A percentile compares a stretch with the other conserved stretches of the same genome.
Evolutionary conservation across 371 early-diverging fungal species (phyloP).

Genomic region (Mucor plumbeus): DNA sequence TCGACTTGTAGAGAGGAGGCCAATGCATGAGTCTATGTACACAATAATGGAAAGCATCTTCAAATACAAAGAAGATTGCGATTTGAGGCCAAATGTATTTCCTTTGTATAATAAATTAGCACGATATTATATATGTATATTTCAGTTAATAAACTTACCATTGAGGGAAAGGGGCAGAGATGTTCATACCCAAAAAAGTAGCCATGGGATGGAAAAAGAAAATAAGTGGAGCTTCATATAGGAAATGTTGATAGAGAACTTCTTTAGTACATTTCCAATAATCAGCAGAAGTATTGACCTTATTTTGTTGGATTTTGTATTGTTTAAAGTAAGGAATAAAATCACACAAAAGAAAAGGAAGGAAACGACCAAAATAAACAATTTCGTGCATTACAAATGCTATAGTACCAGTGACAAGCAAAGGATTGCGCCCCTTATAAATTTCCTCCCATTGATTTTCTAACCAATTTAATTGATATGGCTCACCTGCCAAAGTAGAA

Average conservation of each 20-base stretch:
- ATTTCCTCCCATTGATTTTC: slow-evolving; percentile 58
- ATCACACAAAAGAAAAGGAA: slow-evolving; percentile 77
- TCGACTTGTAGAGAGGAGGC: slow-evolving; percentile 84
- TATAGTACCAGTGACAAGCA: slow-evolving; percentile 68
- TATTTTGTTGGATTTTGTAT: slow-evolving; percentile 72
- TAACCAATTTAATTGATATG: slow-evolving; percentile 16
- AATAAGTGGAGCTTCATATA: slow-evolving; percentile 88
- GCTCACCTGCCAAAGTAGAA: slow-evolving; percentile 3
- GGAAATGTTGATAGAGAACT: slow-evolving; percentile 77
- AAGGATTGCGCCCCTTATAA: slow-evolving; percentile 73
- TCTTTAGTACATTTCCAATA: slow-evolving; percentile 80
- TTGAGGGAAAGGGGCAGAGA: slow-evolving; percentile 87
- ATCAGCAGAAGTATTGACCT: slow-evolving; percentile 67
- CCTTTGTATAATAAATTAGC: background rate
- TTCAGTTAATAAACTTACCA: slow-evolving; percentile 55
- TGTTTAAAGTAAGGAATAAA: slow-evolving; percentile 73
- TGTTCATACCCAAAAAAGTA: slow-evolving; percentile 82
- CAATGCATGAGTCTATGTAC: slow-evolving; percentile 90
- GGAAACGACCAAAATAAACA: slow-evolving; percentile 79
- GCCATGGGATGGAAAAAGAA: slow-evolving; percentile 87
- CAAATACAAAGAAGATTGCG: slow-evolving; percentile 81
- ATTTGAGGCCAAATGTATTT: slow-evolving; percentile 51
- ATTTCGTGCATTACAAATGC: slow-evolving; percentile 77
- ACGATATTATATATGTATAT: too few relatives aligned
- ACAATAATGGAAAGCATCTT: slow-evolving; percentile 85